phyloP scores from a whole-genome alignment of 1,284 basidiomycete species.

The Serendipita sp. region DNA sequence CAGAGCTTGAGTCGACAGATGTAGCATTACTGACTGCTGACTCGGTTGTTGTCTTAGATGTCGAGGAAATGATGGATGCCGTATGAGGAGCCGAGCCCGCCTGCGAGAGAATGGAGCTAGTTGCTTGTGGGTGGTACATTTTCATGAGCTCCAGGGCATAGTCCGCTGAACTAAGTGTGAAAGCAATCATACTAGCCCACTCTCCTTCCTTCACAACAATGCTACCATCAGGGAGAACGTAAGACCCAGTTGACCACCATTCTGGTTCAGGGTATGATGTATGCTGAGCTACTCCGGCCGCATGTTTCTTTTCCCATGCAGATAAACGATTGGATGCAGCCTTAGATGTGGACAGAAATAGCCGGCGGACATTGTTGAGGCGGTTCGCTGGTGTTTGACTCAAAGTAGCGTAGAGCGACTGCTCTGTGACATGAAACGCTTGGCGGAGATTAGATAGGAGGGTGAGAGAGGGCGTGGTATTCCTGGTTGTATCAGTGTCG shows the following conservation, averaged over 20 bases:
- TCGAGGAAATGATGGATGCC: neutral
- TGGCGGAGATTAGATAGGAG: slow-evolving; percentile 38
- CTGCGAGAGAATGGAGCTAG: neutral
- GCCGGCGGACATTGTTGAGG: slow-evolving; percentile 49
- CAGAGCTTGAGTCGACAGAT: neutral
- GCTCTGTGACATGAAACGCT: slow-evolving; percentile 44
- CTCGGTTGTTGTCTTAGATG: neutral
- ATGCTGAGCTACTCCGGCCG: slow-evolving; percentile 19
- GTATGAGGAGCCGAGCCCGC: neutral
- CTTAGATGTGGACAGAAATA: slow-evolving; percentile 36
- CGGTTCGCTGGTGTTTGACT: slow-evolving; percentile 28
- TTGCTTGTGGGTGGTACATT: slow-evolving; percentile 19
- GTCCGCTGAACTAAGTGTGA: slow-evolving; percentile 50
- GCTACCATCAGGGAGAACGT: slow-evolving; percentile 52
- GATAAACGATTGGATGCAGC: slow-evolving; percentile 36
- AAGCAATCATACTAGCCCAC: slow-evolving; percentile 63
- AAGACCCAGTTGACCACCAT: slow-evolving; percentile 47
- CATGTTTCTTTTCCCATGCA: slow-evolving; percentile 53
- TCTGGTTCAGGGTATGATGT: slow-evolving; percentile 33
- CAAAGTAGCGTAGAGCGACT: slow-evolving; percentile 40
- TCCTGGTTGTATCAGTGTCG: slow-evolving; percentile 2
- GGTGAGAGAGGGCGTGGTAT: slow-evolving; percentile 18
- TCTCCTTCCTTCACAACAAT: slow-evolving; percentile 55
- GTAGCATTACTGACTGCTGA: neutral
- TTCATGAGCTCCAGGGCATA: slow-evolving; percentile 43